phyloP scores from a whole-genome alignment of 2,329 filamentous ascomycete genomes.

The Trichoderma harzianum region DNA sequence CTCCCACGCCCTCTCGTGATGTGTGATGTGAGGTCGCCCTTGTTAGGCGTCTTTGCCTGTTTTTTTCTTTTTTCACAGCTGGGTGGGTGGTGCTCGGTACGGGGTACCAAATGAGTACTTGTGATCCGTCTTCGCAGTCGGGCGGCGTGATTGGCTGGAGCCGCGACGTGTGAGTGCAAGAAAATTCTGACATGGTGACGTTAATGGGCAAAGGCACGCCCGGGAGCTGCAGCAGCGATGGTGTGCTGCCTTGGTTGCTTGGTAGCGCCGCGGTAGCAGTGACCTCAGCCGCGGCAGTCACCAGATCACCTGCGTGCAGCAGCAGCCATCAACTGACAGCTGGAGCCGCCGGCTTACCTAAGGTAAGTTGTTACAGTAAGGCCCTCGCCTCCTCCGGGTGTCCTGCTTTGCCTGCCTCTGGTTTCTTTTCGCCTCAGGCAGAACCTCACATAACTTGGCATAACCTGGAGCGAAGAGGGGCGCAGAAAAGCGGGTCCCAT shows the following conservation, averaged over 20 bases:
- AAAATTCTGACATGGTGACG: background rate
- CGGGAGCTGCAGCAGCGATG: background rate
- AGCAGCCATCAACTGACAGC: background rate
- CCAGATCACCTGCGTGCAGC: background rate
- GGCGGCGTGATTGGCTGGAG: background rate
- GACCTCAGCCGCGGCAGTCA: slow-evolving; percentile 4
- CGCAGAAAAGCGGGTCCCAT: slow-evolving; percentile 5
- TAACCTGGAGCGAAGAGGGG: slow-evolving; percentile 1
- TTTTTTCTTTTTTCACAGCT: background rate
- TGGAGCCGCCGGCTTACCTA: background rate
- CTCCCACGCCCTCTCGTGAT: background rate
- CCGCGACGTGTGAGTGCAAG: background rate
- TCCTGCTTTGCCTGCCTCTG: background rate
- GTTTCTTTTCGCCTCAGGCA: slow-evolving; percentile 10
- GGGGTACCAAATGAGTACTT: background rate
- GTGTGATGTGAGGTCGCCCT: background rate
- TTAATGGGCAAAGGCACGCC: background rate
- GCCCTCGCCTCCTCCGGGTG: background rate
- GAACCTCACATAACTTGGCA: background rate
- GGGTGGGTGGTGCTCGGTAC: slow-evolving; percentile 5
- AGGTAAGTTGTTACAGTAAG: background rate
- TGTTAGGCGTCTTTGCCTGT: background rate
- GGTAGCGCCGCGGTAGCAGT: slow-evolving; percentile 7
- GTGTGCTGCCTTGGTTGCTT: background rate
- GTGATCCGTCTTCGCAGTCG: background rate